These are phyloP conservation scores for Paragyromitra xinjiangensis DNA, from an alignment of 495 filamentous ascomycete genomes.

Conservation along the genomic window DNA sequence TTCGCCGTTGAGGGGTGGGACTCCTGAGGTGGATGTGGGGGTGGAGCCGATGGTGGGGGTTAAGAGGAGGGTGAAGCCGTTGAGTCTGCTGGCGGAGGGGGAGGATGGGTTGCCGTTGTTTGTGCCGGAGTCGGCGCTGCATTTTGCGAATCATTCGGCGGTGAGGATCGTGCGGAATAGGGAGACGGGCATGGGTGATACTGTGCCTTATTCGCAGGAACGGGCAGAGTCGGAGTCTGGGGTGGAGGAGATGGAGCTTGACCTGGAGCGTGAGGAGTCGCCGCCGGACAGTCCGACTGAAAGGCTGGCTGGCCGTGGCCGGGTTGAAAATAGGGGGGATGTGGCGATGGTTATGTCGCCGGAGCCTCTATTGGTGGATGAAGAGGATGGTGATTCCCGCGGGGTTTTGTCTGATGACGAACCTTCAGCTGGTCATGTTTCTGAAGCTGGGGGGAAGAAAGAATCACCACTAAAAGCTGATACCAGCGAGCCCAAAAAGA, in stretches of 20 bases:
- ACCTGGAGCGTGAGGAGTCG: background rate
- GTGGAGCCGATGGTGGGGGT: background rate
- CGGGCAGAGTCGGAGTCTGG: background rate
- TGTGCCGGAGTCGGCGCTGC: conserved; percentile 27
- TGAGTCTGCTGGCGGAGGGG: conserved; percentile 14
- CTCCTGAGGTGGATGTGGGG: no score
- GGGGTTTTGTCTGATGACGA: background rate
- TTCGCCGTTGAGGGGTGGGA: background rate
- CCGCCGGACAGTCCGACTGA: background rate
- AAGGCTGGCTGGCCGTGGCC: background rate
- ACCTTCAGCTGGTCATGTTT: background rate
- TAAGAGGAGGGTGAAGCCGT: conserved; percentile 1
- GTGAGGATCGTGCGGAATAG: conserved; percentile 26
- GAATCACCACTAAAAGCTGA: background rate
- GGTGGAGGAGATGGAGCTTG: conserved; percentile 22
- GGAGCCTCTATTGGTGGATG: background rate
- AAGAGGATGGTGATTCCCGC: background rate
- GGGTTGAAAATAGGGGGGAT: background rate
- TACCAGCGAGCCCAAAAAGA: background rate
- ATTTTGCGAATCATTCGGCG: conserved; percentile 14
- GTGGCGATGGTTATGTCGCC: conserved; percentile 1
- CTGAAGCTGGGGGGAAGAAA: background rate
- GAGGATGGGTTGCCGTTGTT: conserved; percentile 27
- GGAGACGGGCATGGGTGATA: conserved; percentile 8
- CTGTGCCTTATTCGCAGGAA: conserved; percentile 17